These are phyloP conservation scores for Lactifluus volemus DNA, from an alignment of 768 basidiomycete genomes.

Conservation along the genomic window DNA sequence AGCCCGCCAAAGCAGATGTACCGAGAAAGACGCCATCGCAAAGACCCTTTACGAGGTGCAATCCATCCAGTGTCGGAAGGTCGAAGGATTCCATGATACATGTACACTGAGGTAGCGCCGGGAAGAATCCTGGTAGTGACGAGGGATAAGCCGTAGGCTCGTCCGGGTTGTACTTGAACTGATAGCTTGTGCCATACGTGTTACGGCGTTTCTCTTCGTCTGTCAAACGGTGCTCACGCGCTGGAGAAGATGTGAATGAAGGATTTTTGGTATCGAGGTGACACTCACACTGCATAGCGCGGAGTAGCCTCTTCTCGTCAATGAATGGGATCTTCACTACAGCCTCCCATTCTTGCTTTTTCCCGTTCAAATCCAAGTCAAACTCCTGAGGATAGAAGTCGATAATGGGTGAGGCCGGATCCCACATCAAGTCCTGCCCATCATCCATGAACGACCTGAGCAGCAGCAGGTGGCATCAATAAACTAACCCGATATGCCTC, in stretches of 20 bases:
- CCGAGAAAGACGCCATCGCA: slow-evolving; percentile 86
- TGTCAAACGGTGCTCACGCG: slow-evolving; percentile 69
- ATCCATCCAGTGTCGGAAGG: slow-evolving; percentile 78
- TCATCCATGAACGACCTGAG: slow-evolving; percentile 4
- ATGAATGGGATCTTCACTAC: slow-evolving; percentile 99
- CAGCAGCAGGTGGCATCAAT: not conserved
- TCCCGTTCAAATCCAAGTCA: slow-evolving; percentile 91
- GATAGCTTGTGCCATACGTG: slow-evolving; percentile 67
- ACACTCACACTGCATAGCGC: slow-evolving; percentile 71
- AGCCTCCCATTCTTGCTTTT: slow-evolving; percentile 98
- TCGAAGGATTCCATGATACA: slow-evolving; percentile 79
- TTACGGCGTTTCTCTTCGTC: slow-evolving; percentile 72
- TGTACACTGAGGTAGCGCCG: slow-evolving; percentile 69
- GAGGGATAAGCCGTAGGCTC: slow-evolving; percentile 75
- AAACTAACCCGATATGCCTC: slow-evolving; percentile 67
- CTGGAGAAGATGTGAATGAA: slow-evolving; percentile 30
- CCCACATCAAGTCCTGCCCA: slow-evolving; percentile 79
- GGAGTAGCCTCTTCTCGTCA: slow-evolving; percentile 64
- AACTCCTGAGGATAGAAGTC: slow-evolving; percentile 94
- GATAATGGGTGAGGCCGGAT: slow-evolving; percentile 74
- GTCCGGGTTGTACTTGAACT: slow-evolving; percentile 59
- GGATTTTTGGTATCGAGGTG: not conserved
- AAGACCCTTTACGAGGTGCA: slow-evolving; percentile 80
- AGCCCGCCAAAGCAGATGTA: slow-evolving; percentile 81
- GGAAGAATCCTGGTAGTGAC: slow-evolving; percentile 92